phyloP scores from a whole-genome alignment of 106 monocot genomes.

The Allium sativum region DNA sequence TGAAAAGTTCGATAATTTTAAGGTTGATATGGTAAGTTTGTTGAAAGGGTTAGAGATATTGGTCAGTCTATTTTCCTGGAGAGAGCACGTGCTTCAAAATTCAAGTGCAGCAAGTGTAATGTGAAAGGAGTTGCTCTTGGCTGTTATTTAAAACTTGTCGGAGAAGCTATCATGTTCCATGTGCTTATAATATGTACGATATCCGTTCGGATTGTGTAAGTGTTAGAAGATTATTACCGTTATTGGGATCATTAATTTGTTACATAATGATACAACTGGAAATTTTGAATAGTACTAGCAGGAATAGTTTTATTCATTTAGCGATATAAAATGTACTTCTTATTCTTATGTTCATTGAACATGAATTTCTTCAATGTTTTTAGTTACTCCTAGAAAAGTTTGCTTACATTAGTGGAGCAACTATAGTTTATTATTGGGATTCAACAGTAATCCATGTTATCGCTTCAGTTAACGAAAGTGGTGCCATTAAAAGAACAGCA shows the following conservation, averaged over 20 bases:
- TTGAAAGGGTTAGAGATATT: constrained; percentile 35
- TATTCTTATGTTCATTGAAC: background rate
- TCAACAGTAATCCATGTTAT: constrained; percentile 79
- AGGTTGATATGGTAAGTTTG: constrained; percentile 28
- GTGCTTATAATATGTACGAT: constrained; percentile 36
- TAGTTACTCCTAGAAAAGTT: constrained; percentile 51
- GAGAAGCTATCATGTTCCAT: constrained; percentile 75
- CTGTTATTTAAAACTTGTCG: constrained; percentile 51
- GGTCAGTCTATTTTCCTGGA: too few species aligned
- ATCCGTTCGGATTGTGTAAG: constrained; percentile 83
- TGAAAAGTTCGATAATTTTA: constrained; percentile 19
- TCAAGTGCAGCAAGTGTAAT: constrained; percentile 66
- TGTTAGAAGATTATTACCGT: background rate
- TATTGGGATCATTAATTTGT: background rate
- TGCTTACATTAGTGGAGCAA: constrained; percentile 35
- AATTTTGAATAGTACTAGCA: background rate
- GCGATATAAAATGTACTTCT: background rate
- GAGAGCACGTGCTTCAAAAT: constrained; percentile 44
- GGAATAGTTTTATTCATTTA: background rate
- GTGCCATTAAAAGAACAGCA: constrained; percentile 75
- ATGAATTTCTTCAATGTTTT: background rate
- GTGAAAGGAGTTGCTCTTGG: constrained; percentile 82
- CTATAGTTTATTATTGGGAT: constrained; percentile 42
- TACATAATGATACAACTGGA: background rate
- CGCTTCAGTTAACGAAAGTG: constrained; percentile 67